Evolutionary conservation across 495 filamentous ascomycete genomes (phyloP).

Genomic region (Extremus antarcticus): DNA sequence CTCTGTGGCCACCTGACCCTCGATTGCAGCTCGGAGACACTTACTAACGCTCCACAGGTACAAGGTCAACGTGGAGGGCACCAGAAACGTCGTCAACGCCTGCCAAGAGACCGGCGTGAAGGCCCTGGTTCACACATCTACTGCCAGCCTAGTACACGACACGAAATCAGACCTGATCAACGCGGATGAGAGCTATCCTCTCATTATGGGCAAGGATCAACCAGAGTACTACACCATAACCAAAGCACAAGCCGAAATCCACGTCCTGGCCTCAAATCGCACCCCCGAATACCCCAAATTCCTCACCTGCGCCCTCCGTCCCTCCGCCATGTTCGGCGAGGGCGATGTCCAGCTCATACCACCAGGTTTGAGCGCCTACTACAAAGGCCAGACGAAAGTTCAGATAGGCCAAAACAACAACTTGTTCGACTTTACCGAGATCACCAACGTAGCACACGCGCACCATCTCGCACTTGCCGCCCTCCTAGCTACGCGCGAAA

Average conservation of each 20-base stretch:
- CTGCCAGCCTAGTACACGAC: conserved; percentile 77
- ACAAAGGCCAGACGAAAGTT: conserved; percentile 55
- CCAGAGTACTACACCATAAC: conserved; percentile 73
- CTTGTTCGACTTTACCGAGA: conserved; percentile 76
- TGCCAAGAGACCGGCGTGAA: conserved; percentile 67
- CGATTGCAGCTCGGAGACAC: no score
- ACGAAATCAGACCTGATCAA: conserved; percentile 71
- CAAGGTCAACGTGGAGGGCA: conserved; percentile 91
- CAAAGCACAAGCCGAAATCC: conserved; percentile 71
- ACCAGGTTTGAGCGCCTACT: conserved; percentile 24
- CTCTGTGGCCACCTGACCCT: no score
- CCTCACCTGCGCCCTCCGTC: conserved; percentile 21
- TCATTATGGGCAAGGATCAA: conserved; percentile 58
- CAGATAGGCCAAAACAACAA: conserved; percentile 87
- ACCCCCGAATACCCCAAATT: conserved; percentile 36
- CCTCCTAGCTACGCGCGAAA: conserved; percentile 49
- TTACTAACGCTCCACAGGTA: no score
- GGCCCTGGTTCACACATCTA: conserved; percentile 91
- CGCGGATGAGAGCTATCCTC: conserved; percentile 78
- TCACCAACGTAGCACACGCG: conserved; percentile 64
- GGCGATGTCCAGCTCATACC: conserved; percentile 50
- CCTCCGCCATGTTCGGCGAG: conserved; percentile 21
- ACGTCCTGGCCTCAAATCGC: conserved; percentile 79
- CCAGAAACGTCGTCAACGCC: conserved; percentile 63
- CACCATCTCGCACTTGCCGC: conserved; percentile 62